phyloP scores from a whole-genome alignment of 805 yeast genomes.

The Suhomyces vadensis region DNA sequence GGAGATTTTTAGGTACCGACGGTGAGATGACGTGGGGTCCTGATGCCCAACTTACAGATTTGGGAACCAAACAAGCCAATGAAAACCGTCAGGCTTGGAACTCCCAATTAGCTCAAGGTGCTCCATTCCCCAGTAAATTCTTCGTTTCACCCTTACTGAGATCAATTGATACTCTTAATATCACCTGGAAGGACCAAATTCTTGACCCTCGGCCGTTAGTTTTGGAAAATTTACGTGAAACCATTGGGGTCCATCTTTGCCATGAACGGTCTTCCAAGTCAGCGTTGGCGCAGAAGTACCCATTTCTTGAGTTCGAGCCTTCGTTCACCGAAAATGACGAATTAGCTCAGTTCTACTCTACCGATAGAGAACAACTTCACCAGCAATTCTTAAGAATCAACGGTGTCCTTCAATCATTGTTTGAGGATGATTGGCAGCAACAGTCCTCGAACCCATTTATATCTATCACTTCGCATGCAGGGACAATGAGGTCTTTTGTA shows the following conservation, averaged over 20 bases:
- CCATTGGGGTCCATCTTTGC: conserved; percentile 27
- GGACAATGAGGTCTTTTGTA: conserved; percentile 26
- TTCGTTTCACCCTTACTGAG: conserved; percentile 30
- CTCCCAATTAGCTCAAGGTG: conserved; percentile 19
- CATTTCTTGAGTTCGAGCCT: conserved; percentile 19
- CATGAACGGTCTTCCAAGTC: conserved; percentile 22
- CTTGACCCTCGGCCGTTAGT: conserved; percentile 19
- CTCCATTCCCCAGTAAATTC: conserved; percentile 25
- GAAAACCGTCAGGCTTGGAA: conserved; percentile 24
- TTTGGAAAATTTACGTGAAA: conserved; percentile 24
- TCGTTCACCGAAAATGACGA: conserved; percentile 23
- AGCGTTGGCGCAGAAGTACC: conserved; percentile 17
- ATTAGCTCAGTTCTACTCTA: conserved; percentile 11
- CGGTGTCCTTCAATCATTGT: conserved; percentile 22
- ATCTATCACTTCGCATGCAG: conserved; percentile 29
- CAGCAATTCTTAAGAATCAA: conserved; percentile 24
- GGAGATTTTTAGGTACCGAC: conserved; percentile 25
- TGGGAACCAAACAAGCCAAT: conserved; percentile 25
- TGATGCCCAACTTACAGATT: conserved; percentile 25
- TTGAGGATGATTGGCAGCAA: conserved; percentile 14
- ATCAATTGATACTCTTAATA: conserved; percentile 21
- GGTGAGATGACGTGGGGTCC: conserved; percentile 28
- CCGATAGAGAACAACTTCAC: conserved; percentile 17
- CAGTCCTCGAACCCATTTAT: conserved; percentile 13
- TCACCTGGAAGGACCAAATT: conserved; percentile 23